Conservation (phyloP, 768 basidiomycete species). For the Phaffia tasmanica region DNA sequence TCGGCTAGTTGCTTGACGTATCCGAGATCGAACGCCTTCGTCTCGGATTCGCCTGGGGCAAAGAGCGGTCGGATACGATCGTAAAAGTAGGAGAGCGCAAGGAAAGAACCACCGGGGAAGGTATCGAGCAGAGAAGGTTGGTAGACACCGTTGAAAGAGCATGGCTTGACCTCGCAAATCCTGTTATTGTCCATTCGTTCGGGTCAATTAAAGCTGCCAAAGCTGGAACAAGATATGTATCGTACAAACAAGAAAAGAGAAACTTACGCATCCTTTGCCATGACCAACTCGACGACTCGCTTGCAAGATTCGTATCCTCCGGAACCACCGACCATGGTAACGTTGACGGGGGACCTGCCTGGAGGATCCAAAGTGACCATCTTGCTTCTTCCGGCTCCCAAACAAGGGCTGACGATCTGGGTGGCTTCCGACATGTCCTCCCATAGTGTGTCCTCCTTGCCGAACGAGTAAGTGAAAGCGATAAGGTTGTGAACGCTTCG, state of each 20-base stretch:
- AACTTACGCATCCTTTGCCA: slow-evolving; percentile 87
- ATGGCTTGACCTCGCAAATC: slow-evolving; percentile 81
- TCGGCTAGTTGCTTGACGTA: slow-evolving; percentile 45
- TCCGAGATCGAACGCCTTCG: slow-evolving; percentile 31
- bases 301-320: slow-evolving; percentile 80
- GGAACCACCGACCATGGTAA: slow-evolving; percentile 76
- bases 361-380: slow-evolving; percentile 53
- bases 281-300: slow-evolving; percentile 67
- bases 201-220: background rate
- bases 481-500: slow-evolving; percentile 76
- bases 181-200: slow-evolving; percentile 33
- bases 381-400: slow-evolving; percentile 55
- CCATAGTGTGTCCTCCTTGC: slow-evolving; percentile 38
- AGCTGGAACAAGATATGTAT: background rate
- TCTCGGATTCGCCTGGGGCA: slow-evolving; percentile 28
- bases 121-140: slow-evolving; percentile 84
- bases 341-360: slow-evolving; percentile 44
- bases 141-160: slow-evolving; percentile 94
- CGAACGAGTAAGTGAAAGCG: slow-evolving; percentile 62
- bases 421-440: slow-evolving; percentile 36
- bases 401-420: slow-evolving; percentile 64
- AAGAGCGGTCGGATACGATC: slow-evolving; percentile 79
- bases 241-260: background rate
- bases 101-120: slow-evolving; percentile 71
- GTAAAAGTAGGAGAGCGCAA: slow-evolving; percentile 96